Evolutionary conservation across 2,329 filamentous ascomycete species (phyloP).

Genomic region (Emericellopsis cladophorae): DNA sequence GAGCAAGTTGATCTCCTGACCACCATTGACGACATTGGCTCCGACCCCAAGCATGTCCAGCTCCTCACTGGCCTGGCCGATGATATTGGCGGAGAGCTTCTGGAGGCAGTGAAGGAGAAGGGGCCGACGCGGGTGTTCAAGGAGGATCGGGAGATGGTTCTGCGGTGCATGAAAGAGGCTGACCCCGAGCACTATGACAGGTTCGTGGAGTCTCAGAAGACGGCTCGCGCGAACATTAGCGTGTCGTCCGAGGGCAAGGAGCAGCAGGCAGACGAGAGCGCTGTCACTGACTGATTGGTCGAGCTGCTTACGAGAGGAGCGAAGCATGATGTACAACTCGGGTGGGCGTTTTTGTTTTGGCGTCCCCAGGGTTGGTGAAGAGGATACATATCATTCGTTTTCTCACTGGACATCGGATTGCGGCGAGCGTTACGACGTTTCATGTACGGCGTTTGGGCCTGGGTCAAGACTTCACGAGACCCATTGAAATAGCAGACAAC

Average conservation of each 20-base stretch:
- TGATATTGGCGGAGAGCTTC: constrained; percentile 46
- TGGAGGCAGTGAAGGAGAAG: constrained; percentile 40
- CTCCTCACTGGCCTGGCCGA: constrained; percentile 51
- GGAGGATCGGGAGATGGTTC: constrained; percentile 38
- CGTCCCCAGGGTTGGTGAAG: too few species aligned
- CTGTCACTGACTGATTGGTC: constrained; percentile 23
- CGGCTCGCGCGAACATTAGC: constrained; percentile 40
- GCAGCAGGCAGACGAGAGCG: constrained; percentile 22
- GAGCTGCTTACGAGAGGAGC: too few species aligned
- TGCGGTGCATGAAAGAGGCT: constrained; percentile 37
- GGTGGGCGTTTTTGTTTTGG: too few species aligned
- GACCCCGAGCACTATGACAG: constrained; percentile 55
- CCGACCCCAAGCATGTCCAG: constrained; percentile 35
- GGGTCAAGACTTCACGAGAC: too few species aligned
- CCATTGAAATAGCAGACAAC: too few species aligned
- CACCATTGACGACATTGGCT: constrained; percentile 33
- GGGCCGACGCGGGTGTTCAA: constrained; percentile 51
- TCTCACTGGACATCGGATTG: too few species aligned
- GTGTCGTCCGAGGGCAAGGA: constrained; percentile 14
- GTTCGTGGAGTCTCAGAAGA: constrained; percentile 50
- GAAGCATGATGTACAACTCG: too few species aligned
- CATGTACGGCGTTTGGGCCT: too few species aligned
- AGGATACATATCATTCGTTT: too few species aligned
- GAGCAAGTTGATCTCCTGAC: constrained; percentile 38
- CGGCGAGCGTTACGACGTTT: too few species aligned